Evolutionary conservation across 352 stramenopile genomes (phyloP).

Genomic region (Phytopythium oedochilum): DNA sequence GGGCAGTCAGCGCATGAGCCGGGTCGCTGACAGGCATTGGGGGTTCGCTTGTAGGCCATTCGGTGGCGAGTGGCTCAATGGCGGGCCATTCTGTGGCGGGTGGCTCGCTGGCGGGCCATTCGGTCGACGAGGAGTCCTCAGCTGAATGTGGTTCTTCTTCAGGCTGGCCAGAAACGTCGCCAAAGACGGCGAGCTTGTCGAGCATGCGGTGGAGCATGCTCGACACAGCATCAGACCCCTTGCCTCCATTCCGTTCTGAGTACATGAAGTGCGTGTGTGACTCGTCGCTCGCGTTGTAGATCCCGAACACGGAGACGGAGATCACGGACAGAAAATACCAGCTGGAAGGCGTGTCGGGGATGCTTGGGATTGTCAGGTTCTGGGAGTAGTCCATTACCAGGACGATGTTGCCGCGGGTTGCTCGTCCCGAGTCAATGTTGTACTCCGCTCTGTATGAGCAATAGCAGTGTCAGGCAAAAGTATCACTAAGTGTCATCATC

Average conservation of each 20-base stretch:
- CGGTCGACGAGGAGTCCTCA: background rate
- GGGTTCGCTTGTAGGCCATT: background rate
- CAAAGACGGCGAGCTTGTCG: background rate
- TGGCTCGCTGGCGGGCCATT: background rate
- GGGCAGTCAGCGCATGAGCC: no score
- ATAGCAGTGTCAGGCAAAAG: background rate
- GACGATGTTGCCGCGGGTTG: background rate
- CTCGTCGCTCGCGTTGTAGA: slow-evolving; percentile 5
- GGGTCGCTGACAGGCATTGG: no score
- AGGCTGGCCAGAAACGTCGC: background rate
- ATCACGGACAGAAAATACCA: slow-evolving; percentile 20
- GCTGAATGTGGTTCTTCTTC: background rate
- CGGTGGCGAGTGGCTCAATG: no score
- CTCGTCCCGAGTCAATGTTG: background rate
- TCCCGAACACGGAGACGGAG: slow-evolving; percentile 11
- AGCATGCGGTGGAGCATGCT: slow-evolving; percentile 10
- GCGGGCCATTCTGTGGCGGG: background rate
- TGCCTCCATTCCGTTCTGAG: slow-evolving; percentile 6
- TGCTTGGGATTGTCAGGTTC: slow-evolving; percentile 8
- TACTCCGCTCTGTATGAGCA: background rate
- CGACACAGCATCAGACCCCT: slow-evolving; percentile 10
- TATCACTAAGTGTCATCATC: background rate
- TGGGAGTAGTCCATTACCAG: slow-evolving; percentile 15
- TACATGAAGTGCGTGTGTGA: slow-evolving; percentile 12
- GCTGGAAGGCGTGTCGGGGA: slow-evolving; percentile 6